Conservation (phyloP, 2,329 filamentous ascomycete species). For the Daldinia eschscholtzii region DNA sequence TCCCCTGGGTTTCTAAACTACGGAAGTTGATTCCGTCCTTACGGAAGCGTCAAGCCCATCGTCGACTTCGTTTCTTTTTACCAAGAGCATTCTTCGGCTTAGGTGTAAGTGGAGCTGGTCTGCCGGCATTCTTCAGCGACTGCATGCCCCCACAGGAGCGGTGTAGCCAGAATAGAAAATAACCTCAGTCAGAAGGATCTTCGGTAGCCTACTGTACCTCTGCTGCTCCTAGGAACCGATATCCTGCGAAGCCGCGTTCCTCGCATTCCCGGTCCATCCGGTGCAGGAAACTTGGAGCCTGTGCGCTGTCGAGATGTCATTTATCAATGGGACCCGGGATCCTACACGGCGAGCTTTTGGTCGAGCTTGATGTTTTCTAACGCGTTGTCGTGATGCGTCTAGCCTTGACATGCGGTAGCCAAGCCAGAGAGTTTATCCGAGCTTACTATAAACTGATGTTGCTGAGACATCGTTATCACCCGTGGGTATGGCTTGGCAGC, state of each 20-base stretch:
- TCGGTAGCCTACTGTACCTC: background rate
- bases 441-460: background rate
- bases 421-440: background rate
- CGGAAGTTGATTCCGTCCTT: background rate
- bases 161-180: background rate
- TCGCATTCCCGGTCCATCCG: background rate
- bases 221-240: background rate
- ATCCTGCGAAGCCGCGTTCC: slow-evolving; percentile 1
- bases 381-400: background rate
- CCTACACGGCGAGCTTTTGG: background rate
- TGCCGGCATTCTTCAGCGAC: slow-evolving; percentile 1
- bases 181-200: background rate
- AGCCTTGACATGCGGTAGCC: background rate
- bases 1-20: background rate
- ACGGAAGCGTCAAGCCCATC: background rate
- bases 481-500: background rate
- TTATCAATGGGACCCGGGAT: background rate
- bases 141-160: slow-evolving; percentile 2
- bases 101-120: background rate
- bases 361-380: background rate
- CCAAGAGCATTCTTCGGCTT: background rate
- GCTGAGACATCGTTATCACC: background rate
- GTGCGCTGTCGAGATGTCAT: background rate
- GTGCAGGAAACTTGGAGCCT: background rate
- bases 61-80: background rate